phyloP scores from a whole-genome alignment of 2,329 filamentous ascomycete genomes.

The Annulohypoxylon truncatum region DNA sequence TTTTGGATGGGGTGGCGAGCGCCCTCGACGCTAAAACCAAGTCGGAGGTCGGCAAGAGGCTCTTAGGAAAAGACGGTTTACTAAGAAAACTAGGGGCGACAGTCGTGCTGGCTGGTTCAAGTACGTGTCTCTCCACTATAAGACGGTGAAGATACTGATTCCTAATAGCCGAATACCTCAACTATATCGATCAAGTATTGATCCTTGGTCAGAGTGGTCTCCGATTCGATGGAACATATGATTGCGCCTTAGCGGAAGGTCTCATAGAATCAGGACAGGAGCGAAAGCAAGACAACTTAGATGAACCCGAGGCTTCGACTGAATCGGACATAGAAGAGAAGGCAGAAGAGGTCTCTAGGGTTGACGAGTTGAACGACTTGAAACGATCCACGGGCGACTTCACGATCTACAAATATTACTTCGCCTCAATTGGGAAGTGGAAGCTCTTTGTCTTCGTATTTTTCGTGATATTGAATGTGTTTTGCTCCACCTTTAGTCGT shows the following conservation, averaged over 20 bases:
- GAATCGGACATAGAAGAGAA: not conserved
- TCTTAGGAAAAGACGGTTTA: not conserved
- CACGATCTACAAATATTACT: conserved; percentile 5
- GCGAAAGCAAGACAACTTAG: not conserved
- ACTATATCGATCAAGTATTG: not conserved
- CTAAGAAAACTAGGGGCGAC: not conserved
- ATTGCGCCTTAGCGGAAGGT: not conserved
- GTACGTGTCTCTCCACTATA: not conserved
- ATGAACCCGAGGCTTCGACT: not conserved
- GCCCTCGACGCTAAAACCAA: not conserved
- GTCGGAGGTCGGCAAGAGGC: not conserved
- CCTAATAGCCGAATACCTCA: not conserved
- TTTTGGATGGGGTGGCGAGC: conserved; percentile 1
- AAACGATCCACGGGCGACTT: conserved; percentile 1
- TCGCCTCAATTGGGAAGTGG: not conserved
- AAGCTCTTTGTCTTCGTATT: not conserved
- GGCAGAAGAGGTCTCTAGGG: not conserved
- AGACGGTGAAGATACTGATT: not conserved
- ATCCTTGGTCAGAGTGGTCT: conserved; percentile 1
- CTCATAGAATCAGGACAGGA: not conserved
- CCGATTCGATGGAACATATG: not conserved
- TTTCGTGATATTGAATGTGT: conserved; percentile 5
- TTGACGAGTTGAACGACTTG: conserved; percentile 3
- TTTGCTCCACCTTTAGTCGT: conserved; percentile 1
- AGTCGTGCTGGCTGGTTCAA: not conserved